Evolutionary conservation across 257 asterid species (phyloP), one percentile per base, ranked within the genome.

Genomic region (Jacaranda mimosifolia): DNA sequence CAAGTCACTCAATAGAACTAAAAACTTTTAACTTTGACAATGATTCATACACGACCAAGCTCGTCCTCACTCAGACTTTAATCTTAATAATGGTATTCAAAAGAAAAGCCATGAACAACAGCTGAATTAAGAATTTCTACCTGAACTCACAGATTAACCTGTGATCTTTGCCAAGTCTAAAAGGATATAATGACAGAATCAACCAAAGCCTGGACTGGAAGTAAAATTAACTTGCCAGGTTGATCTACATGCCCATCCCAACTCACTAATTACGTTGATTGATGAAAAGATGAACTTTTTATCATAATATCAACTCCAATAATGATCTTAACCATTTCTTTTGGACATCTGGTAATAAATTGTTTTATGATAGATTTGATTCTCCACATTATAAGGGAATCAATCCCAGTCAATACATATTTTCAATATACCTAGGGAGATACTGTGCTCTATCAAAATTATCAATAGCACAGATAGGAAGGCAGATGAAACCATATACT

Each of bases 121-220:
- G 75, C 62, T 62, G 26, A 51, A 49, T 15, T 18, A 59, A 26
- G 9, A 9, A 6, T 18, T 35, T 32, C 51, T 70, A 35, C 35
- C 68, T 12, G 35, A 53, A 53, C 52, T 60, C 36, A 53, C 14
- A 15, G 32, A n/a, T 11, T 67, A 45, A 42, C 45, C 1, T 52
- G 73, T 55, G 58, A 51, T 46, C 67, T 38, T 51, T 63, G 43
- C 26, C 65, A 74, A 53, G 35, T 13, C 48, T 43, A 42, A 18
- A 68, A 2, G 63, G 63, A 18, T 21, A 57, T 3, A 8, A 19
- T 57, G 6, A 59, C 36, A 11, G 35, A 55, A 45, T 45, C 71
- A 59, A 68, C 60, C 35, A 38, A 36, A 69, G 68, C 7, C 48
- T 14, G 56, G 65, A 77, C 48, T 14, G 56, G 65, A 77, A 68